Conservation (phyloP, 2,329 filamentous ascomycete species). For the Fusarium torreyae region DNA sequence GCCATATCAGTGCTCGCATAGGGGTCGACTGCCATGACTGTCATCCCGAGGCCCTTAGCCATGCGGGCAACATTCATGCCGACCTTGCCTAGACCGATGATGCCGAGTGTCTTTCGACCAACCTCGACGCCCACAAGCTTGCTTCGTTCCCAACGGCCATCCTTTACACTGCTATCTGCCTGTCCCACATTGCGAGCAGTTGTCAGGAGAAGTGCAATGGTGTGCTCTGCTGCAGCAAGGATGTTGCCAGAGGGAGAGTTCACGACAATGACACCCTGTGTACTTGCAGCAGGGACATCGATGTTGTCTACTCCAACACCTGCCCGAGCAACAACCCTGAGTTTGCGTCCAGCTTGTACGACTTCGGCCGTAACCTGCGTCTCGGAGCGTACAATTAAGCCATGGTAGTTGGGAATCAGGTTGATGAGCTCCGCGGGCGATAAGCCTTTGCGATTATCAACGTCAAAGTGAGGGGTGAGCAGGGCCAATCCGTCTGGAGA, state of each 20-base stretch:
- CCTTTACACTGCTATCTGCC: conserved; percentile 78
- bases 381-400: conserved; percentile 84
- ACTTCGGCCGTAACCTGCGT: conserved; percentile 82
- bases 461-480: conserved; percentile 75
- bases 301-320: conserved; percentile 90
- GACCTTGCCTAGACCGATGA: conserved; percentile 87
- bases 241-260: conserved; percentile 87
- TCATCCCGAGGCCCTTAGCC: conserved; percentile 83
- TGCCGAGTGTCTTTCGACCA: conserved; percentile 81
- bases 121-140: conserved; percentile 84
- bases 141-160: conserved; percentile 82
- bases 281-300: conserved; percentile 79
- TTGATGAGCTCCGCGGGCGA: conserved; percentile 73
- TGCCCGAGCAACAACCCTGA: conserved; percentile 84
- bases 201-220: conserved; percentile 80
- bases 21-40: conserved; percentile 80
- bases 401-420: conserved; percentile 81
- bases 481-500: conserved; percentile 83
- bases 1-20: conserved; percentile 84
- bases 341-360: conserved; percentile 74
- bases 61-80: conserved; percentile 86
- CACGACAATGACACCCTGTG: conserved; percentile 82
- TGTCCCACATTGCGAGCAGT: conserved; percentile 81
- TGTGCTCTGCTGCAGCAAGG: conserved; percentile 84
- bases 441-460: conserved; percentile 77